Evolutionary conservation across 805 yeast genomes (phyloP).

Genomic region (Starmera quercuum): DNA sequence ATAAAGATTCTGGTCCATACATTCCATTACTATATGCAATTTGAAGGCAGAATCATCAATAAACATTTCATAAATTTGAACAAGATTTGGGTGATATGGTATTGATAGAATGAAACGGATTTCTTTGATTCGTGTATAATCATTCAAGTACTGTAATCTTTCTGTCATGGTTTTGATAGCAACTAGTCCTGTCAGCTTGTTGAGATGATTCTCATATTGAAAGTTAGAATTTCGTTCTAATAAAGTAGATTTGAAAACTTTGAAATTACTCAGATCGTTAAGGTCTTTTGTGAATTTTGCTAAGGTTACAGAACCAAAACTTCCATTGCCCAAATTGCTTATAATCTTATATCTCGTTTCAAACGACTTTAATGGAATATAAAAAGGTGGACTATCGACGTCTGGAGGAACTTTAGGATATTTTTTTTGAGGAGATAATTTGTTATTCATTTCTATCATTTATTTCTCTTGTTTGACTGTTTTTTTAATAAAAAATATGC

Average conservation of each 20-base stretch:
- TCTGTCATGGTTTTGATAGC: constrained; percentile 80
- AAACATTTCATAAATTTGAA: constrained; percentile 73
- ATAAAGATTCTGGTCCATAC: constrained; percentile 74
- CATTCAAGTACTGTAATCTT: constrained; percentile 42
- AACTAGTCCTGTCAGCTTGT: constrained; percentile 36
- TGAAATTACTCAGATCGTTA: constrained; percentile 10
- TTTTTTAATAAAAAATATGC: no score
- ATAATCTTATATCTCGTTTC: constrained; percentile 39
- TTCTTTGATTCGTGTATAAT: constrained; percentile 56
- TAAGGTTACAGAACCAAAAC: constrained; percentile 64
- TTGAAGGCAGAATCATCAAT: constrained; percentile 53
- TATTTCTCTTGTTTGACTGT: background rate
- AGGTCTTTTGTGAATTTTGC: constrained; percentile 39
- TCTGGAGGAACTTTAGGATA: constrained; percentile 25
- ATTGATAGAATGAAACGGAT: constrained; percentile 58
- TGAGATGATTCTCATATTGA: constrained; percentile 22
- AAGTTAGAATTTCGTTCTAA: constrained; percentile 29
- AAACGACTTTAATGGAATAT: constrained; percentile 36
- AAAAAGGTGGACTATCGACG: constrained; percentile 29
- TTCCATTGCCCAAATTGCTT: constrained; percentile 59
- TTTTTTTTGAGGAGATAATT: background rate
- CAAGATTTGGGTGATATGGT: constrained; percentile 63
- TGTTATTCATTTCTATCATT: no score
- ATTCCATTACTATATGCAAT: constrained; percentile 82
- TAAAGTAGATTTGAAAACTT: constrained; percentile 31